These are phyloP conservation scores for Phytomonas francai DNA, from an alignment of 208 protist species.

Conservation along the genomic window DNA sequence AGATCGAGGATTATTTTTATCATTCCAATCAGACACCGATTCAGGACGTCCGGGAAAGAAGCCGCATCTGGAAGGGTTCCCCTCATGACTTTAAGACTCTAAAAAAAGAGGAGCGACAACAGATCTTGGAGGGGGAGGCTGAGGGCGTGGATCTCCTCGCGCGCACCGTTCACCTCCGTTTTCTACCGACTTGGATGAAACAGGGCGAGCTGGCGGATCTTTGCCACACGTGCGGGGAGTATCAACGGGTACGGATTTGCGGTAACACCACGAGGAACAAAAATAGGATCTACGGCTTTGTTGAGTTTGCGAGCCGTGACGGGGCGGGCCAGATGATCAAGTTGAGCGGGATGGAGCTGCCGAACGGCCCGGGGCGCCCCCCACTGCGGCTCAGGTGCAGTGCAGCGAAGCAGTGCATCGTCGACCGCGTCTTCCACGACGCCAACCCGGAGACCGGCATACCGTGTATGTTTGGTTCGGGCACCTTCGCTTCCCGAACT, in stretches of 20 bases:
- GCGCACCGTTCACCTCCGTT: slow-evolving; percentile 63
- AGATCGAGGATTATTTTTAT: slow-evolving; percentile 1
- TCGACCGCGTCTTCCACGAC: slow-evolving; percentile 69
- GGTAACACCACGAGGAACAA: slow-evolving; percentile 41
- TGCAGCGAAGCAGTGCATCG: slow-evolving; percentile 49
- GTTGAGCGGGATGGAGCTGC: slow-evolving; percentile 42
- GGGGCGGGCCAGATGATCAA: slow-evolving; percentile 40
- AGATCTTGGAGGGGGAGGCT: slow-evolving; percentile 30
- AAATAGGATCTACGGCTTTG: slow-evolving; percentile 67
- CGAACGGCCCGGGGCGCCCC: slow-evolving; percentile 32
- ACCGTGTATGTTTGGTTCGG: slow-evolving; percentile 51
- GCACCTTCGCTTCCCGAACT: slow-evolving; percentile 48
- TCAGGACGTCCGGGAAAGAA: background rate
- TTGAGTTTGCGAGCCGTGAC: slow-evolving; percentile 41
- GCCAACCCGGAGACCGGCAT: slow-evolving; percentile 24
- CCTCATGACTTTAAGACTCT: slow-evolving; percentile 71
- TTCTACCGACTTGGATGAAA: slow-evolving; percentile 43
- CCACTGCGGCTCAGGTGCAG: slow-evolving; percentile 56
- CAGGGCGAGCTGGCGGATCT: slow-evolving; percentile 55
- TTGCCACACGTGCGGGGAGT: slow-evolving; percentile 48
- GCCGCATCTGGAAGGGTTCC: slow-evolving; percentile 5
- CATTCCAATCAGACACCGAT: background rate
- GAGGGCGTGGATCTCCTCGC: slow-evolving; percentile 38
- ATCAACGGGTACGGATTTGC: slow-evolving; percentile 62
- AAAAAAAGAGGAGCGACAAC: slow-evolving; percentile 41